Evolutionary conservation across 23 red algal genomes (phyloP).

Genomic region (Cyanidioschyzon merolae): DNA sequence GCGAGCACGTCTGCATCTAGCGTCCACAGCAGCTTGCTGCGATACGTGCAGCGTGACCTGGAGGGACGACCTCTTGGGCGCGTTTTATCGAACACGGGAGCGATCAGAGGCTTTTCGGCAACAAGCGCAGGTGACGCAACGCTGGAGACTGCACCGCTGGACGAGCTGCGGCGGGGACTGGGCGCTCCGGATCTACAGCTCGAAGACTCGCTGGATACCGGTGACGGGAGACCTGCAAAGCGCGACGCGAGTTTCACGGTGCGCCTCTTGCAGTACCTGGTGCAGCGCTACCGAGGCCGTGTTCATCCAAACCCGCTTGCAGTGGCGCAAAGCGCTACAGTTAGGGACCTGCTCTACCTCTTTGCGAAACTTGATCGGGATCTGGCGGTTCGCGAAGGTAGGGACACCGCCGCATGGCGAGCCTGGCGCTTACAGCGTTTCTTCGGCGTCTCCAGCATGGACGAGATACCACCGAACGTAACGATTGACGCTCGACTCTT

Average conservation of each 20-base stretch:
- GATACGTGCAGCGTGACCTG: too few relatives aligned
- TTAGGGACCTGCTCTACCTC: background rate
- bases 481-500: background rate
- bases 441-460: constrained; percentile 4
- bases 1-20: too few relatives aligned
- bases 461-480: background rate
- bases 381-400: background rate
- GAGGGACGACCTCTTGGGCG: too few relatives aligned
- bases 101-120: too few relatives aligned
- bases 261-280: background rate
- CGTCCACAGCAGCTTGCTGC: too few relatives aligned
- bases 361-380: background rate
- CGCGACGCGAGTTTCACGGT: background rate
- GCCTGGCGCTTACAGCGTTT: background rate
- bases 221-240: background rate
- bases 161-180: background rate
- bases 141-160: background rate
- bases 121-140: too few relatives aligned
- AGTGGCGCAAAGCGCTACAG: background rate
- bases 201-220: background rate
- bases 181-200: background rate
- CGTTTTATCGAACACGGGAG: too few relatives aligned
- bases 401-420: background rate
- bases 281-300: background rate
- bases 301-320: background rate